Evolutionary conservation across 352 stramenopile species (phyloP).

Genomic region (Phytophthora hybrid): DNA sequence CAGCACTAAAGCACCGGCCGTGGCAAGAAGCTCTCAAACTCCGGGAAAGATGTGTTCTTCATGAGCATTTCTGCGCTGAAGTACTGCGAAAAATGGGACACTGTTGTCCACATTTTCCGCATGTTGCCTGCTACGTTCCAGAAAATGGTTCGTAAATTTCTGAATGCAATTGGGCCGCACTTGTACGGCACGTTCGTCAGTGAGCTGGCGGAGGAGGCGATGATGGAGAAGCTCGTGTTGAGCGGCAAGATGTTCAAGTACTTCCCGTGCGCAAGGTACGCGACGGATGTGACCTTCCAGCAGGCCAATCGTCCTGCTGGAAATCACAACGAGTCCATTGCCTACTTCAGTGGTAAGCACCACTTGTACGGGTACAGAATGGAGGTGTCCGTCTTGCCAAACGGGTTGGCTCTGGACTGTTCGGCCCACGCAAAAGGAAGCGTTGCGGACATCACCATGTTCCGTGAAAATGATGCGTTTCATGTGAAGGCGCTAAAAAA

Average conservation of each 20-base stretch:
- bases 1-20: not conserved
- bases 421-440: not conserved
- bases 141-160: not conserved
- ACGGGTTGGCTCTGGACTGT: not conserved
- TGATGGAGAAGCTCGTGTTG: not conserved
- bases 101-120: not conserved
- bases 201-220: not conserved
- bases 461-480: not conserved
- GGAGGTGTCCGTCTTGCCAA: not conserved
- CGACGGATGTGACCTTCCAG: conserved; percentile 16
- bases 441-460: conserved; percentile 8
- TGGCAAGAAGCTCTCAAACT: not conserved
- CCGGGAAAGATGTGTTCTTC: not conserved
- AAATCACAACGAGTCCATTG: not conserved
- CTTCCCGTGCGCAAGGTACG: conserved; percentile 3
- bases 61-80: not conserved
- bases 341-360: conserved; percentile 2
- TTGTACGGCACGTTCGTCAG: not conserved
- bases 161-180: not conserved
- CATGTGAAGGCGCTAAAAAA: conserved; percentile 2
- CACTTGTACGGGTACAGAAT: conserved; percentile 3
- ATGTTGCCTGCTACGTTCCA: not conserved
- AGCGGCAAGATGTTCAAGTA: not conserved
- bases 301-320: not conserved
- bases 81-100: not conserved